Evolutionary conservation across 768 basidiomycete species (phyloP).

Genomic region (Collybiopsis confluens): DNA sequence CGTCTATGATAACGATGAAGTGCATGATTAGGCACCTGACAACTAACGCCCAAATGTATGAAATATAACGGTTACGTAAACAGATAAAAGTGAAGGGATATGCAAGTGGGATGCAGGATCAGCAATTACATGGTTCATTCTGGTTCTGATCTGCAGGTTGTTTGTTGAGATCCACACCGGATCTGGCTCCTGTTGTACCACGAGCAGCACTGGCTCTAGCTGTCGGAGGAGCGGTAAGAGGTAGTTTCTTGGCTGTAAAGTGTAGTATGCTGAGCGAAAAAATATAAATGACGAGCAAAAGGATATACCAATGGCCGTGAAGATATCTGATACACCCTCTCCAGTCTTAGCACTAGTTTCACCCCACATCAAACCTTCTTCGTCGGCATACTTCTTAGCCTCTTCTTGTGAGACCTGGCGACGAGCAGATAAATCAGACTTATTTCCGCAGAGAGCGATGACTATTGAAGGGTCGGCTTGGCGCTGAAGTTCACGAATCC

Average conservation of each 20-base stretch:
- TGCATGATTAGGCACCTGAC: not conserved
- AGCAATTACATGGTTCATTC: constrained; percentile 78
- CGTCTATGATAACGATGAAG: not conserved
- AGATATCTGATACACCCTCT: constrained; percentile 82
- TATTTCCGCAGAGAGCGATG: constrained; percentile 96
- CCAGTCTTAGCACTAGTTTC: constrained; percentile 91
- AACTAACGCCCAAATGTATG: not conserved
- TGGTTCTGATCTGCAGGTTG: constrained; percentile 48
- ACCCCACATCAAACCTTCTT: constrained; percentile 90
- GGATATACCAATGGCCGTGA: constrained; percentile 74
- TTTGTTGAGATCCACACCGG: constrained; percentile 81
- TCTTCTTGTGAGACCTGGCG: constrained; percentile 86
- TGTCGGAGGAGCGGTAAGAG: constrained; percentile 69
- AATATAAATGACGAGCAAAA: constrained; percentile 5
- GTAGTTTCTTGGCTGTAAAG: constrained; percentile 77
- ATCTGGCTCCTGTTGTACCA: constrained; percentile 46
- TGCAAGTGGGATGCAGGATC: constrained; percentile 14
- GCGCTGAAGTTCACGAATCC: constrained; percentile 95
- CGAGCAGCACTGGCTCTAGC: constrained; percentile 51
- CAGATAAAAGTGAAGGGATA: constrained; percentile 10
- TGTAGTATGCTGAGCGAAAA: constrained; percentile 9
- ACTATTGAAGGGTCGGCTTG: constrained; percentile 97
- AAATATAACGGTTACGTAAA: not conserved
- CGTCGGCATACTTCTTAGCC: constrained; percentile 88
- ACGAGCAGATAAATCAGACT: constrained; percentile 79